Conservation (phyloP, 805 yeast species). For the Kodamaea hsintzibuensis region DNA sequence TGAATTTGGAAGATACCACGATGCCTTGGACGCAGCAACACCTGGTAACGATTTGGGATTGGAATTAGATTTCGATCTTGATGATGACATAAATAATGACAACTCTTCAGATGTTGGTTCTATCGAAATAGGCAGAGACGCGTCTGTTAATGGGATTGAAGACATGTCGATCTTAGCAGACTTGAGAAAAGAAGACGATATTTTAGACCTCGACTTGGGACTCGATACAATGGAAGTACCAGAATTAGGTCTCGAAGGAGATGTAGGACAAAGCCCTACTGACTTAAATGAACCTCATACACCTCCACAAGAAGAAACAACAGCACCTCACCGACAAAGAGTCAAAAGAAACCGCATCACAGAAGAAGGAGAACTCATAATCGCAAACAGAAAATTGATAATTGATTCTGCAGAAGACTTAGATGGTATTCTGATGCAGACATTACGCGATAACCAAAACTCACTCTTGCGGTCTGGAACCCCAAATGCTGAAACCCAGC, state of each 20-base stretch:
- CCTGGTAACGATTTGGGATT: slow-evolving; percentile 18
- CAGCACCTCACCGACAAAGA: slow-evolving; percentile 20
- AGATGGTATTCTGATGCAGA: slow-evolving; percentile 42
- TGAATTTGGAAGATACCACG: slow-evolving; percentile 61
- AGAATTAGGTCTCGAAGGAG: slow-evolving; percentile 10
- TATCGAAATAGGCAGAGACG: slow-evolving; percentile 56
- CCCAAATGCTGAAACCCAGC: slow-evolving; percentile 2
- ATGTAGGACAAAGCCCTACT: slow-evolving; percentile 12
- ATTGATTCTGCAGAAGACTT: slow-evolving; percentile 49
- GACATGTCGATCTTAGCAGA: slow-evolving; percentile 25
- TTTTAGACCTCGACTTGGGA: slow-evolving; percentile 31
- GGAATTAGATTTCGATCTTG: slow-evolving; percentile 47
- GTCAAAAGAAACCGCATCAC: slow-evolving; percentile 33
- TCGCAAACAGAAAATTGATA: slow-evolving; percentile 46
- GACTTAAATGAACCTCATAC: slow-evolving; percentile 24
- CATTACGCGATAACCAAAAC: slow-evolving; percentile 31
- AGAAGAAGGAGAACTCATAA: slow-evolving; percentile 47
- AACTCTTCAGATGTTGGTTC: slow-evolving; percentile 42
- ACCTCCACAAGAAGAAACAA: slow-evolving; percentile 21
- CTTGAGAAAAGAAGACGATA: slow-evolving; percentile 16
- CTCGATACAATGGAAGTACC: slow-evolving; percentile 38
- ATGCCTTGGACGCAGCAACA: slow-evolving; percentile 27
- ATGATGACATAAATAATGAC: slow-evolving; percentile 18
- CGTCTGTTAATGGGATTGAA: slow-evolving; percentile 18
- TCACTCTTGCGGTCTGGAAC: slow-evolving; percentile 15